Conservation (phyloP, 2,329 filamentous ascomycete species). For the Neofusicoccum parvum region DNA sequence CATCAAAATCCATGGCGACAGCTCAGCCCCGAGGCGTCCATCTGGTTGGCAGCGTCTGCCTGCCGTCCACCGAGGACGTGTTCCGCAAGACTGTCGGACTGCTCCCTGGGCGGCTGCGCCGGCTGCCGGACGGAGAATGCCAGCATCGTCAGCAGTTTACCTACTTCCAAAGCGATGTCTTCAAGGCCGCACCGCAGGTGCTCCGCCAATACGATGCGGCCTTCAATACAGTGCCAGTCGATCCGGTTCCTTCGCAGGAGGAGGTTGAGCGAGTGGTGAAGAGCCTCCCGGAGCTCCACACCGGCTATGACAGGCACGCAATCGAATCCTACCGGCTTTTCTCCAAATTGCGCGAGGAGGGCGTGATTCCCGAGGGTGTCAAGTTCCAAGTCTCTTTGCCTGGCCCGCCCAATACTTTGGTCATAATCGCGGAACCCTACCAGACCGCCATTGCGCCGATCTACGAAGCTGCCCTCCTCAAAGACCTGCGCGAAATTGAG, state of each 20-base stretch:
- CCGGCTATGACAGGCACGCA: conserved; percentile 37
- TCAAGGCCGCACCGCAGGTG: conserved; percentile 18
- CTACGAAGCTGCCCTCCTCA: conserved; percentile 37
- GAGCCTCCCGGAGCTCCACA: conserved; percentile 26
- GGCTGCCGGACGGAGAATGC: conserved; percentile 28
- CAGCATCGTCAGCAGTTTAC: conserved; percentile 24
- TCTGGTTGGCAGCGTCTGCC: conserved; percentile 26
- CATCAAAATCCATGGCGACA: not conserved
- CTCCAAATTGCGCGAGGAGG: conserved; percentile 31
- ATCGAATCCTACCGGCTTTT: conserved; percentile 39
- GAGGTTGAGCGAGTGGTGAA: conserved; percentile 20
- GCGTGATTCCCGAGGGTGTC: conserved; percentile 31
- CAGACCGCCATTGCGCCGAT: conserved; percentile 33
- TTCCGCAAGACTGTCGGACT: conserved; percentile 18
- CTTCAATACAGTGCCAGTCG: not conserved
- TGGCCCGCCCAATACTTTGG: conserved; percentile 26
- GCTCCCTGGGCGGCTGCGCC: conserved; percentile 24
- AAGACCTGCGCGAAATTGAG: conserved; percentile 33
- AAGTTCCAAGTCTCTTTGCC: conserved; percentile 41
- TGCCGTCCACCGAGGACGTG: conserved; percentile 18
- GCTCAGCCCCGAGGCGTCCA: conserved; percentile 24
- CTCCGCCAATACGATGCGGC: conserved; percentile 11
- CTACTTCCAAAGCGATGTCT: conserved; percentile 22
- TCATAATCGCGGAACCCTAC: conserved; percentile 30
- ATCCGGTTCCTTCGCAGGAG: not conserved